Conservation (phyloP, 306 rosid species). For the Quercus aquifolioides region DNA sequence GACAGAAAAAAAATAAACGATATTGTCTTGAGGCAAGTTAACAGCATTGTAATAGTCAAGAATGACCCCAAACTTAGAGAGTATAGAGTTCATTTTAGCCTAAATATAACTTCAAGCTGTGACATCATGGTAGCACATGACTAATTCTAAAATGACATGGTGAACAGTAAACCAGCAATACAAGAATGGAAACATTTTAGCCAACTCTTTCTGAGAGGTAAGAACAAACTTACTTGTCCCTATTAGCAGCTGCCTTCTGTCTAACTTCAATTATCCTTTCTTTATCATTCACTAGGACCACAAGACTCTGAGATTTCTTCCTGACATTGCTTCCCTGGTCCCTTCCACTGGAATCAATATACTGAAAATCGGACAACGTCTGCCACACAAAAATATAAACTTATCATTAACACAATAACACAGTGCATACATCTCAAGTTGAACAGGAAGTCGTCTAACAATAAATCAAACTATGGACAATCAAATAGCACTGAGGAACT, state of each 20-base stretch:
- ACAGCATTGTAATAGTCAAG: too few relatives aligned
- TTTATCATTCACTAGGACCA: conserved; percentile 81
- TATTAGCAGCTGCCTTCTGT: conserved; percentile 84
- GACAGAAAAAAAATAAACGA: too few relatives aligned
- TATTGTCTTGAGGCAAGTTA: too few relatives aligned
- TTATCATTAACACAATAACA: conserved; percentile 16
- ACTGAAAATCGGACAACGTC: conserved; percentile 78
- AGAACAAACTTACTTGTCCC: conserved; percentile 63
- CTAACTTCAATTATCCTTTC: conserved; percentile 81
- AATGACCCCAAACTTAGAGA: too few relatives aligned
- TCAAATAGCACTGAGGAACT: conserved; percentile 9
- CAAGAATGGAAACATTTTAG: not conserved
- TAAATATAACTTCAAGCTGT: not conserved
- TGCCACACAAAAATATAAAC: conserved; percentile 31
- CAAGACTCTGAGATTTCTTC: conserved; percentile 81
- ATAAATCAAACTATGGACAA: conserved; percentile 13
- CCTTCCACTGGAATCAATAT: conserved; percentile 87
- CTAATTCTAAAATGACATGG: not conserved
- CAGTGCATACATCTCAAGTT: conserved; percentile 7
- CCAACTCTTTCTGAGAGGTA: not conserved
- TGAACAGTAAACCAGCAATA: not conserved
- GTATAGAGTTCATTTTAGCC: too few relatives aligned
- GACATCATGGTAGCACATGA: not conserved
- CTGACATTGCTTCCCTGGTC: conserved; percentile 94
- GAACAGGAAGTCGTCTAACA: not conserved